These are phyloP conservation scores for Aspergillus viridinutans DNA, from an alignment of 2,329 filamentous ascomycete species.

Conservation along the genomic window DNA sequence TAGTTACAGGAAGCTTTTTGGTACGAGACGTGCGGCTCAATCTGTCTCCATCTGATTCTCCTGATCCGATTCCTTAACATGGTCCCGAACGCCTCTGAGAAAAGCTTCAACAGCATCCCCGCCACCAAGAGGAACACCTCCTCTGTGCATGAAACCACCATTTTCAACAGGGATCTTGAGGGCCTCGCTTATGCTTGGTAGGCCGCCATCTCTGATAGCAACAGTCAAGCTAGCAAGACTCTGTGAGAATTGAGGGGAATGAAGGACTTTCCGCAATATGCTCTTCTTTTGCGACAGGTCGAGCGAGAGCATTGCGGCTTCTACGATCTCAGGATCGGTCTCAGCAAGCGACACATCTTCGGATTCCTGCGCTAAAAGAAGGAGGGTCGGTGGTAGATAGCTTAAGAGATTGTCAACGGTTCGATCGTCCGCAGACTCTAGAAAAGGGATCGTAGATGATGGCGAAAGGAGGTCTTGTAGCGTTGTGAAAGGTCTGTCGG, in stretches of 20 bases:
- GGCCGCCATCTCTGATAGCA: constrained; percentile 81
- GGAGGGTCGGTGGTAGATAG: constrained; percentile 72
- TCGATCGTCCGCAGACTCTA: constrained; percentile 61
- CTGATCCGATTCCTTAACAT: constrained; percentile 56
- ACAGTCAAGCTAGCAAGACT: constrained; percentile 79
- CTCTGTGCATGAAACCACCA: constrained; percentile 73
- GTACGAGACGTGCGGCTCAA: constrained; percentile 5
- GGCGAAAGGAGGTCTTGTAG: constrained; percentile 81
- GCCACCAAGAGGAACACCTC: constrained; percentile 79
- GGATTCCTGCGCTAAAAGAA: constrained; percentile 69
- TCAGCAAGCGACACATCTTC: constrained; percentile 60
- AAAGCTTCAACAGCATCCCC: constrained; percentile 88
- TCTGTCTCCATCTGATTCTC: constrained; percentile 43
- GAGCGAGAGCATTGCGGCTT: constrained; percentile 70
- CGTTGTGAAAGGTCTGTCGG: constrained; percentile 70
- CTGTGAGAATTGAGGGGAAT: constrained; percentile 87
- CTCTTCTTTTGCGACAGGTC: constrained; percentile 72
- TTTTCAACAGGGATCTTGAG: constrained; percentile 76
- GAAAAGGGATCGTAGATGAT: constrained; percentile 70
- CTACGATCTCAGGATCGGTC: constrained; percentile 62
- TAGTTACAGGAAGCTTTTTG: constrained; percentile 7
- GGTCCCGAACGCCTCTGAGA: constrained; percentile 79
- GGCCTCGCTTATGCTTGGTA: constrained; percentile 86
- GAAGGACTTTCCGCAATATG: constrained; percentile 74
- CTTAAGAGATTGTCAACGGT: constrained; percentile 70